phyloP scores from a whole-genome alignment of 495 filamentous ascomycete species.

The Acidomyces sp. region DNA sequence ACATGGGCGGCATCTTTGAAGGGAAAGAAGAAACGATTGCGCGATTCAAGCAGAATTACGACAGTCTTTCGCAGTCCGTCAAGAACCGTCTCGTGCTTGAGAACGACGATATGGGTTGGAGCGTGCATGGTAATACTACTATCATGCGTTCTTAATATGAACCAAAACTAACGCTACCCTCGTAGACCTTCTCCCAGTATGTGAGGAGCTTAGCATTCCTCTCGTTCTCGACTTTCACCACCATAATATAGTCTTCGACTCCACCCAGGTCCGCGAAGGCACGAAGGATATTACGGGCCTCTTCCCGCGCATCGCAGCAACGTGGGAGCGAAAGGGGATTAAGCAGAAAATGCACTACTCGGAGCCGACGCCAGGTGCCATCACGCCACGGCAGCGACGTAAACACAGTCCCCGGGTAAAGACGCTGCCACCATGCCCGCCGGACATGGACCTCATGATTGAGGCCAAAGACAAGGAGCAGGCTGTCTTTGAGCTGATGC shows the following conservation, averaged over 20 bases:
- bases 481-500: constrained; percentile 88
- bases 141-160: too few relatives aligned
- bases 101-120: constrained; percentile 87
- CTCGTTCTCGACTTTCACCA: constrained; percentile 90
- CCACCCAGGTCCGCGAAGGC: constrained; percentile 60
- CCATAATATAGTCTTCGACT: constrained; percentile 84
- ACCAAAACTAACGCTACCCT: too few relatives aligned
- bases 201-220: constrained; percentile 86
- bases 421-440: constrained; percentile 66
- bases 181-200: constrained; percentile 82
- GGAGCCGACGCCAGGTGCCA: constrained; percentile 59
- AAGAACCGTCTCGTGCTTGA: constrained; percentile 80
- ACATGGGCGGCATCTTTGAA: constrained; percentile 86
- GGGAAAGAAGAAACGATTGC: constrained; percentile 73
- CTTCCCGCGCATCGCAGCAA: constrained; percentile 61
- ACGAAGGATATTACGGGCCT: constrained; percentile 67
- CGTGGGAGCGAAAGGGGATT: constrained; percentile 77
- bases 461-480: constrained; percentile 98
- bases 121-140: too few relatives aligned
- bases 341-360: constrained; percentile 95
- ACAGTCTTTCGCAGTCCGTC: constrained; percentile 46
- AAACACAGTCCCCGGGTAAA: constrained; percentile 72
- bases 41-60: constrained; percentile 71
- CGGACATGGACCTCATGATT: constrained; percentile 90
- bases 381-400: constrained; percentile 61